phyloP scores from a whole-genome alignment of 108 stramenopile species.

The Cyclotella baltica region DNA sequence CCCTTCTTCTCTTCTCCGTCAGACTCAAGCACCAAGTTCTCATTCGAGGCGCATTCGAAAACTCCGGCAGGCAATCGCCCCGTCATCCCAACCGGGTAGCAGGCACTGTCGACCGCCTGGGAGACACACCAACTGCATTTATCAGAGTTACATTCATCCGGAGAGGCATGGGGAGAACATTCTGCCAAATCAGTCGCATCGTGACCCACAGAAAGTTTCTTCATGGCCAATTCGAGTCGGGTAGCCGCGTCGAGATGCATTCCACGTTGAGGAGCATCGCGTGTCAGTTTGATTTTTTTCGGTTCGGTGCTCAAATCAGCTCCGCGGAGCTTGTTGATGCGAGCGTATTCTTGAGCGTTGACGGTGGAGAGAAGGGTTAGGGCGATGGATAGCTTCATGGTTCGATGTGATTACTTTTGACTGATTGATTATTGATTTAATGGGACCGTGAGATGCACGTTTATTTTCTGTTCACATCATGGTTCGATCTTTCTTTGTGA shows the following conservation, averaged over 20 bases:
- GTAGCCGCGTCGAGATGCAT: neutral
- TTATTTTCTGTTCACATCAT: too few species aligned
- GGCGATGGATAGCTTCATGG: slow-evolving; percentile 1
- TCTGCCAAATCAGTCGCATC: too few species aligned
- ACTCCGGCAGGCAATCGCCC: neutral
- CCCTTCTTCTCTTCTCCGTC: neutral
- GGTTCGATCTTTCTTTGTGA: too few species aligned
- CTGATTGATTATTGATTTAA: too few species aligned
- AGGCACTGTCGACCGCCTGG: too few species aligned
- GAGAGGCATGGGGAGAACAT: neutral
- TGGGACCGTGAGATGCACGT: too few species aligned
- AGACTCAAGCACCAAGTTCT: too few species aligned
- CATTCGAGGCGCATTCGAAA: neutral
- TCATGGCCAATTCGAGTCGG: too few species aligned
- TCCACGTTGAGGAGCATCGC: neutral
- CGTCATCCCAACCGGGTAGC: neutral
- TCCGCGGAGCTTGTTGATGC: slow-evolving; percentile 1
- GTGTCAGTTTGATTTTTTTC: neutral
- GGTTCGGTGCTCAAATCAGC: neutral
- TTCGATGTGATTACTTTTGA: too few species aligned
- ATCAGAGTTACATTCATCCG: neutral
- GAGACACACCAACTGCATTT: too few species aligned
- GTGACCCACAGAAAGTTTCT: too few species aligned
- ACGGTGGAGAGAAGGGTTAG: neutral
- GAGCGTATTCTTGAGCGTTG: neutral